These are phyloP conservation scores for Parachaetomium inaequale DNA, from an alignment of 495 filamentous ascomycete species.

Conservation along the genomic window DNA sequence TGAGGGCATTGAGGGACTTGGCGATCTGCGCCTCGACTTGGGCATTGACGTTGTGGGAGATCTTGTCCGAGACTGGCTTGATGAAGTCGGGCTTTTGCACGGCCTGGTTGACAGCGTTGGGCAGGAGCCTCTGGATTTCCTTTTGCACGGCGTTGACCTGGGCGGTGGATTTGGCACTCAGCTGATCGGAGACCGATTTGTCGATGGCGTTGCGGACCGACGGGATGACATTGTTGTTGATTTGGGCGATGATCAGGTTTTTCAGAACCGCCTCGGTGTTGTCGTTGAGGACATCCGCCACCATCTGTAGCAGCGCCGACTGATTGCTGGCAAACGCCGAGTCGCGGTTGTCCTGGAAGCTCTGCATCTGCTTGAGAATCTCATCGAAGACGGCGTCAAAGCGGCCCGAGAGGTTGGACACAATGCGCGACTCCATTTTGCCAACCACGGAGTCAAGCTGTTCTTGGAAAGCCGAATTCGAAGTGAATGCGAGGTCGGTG, in stretches of 20 bases:
- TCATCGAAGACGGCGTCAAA: conserved; percentile 43
- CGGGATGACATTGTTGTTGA: conserved; percentile 62
- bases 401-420: conserved; percentile 41
- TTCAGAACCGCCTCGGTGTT: conserved; percentile 81
- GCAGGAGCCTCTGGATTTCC: conserved; percentile 53
- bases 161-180: conserved; percentile 44
- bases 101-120: conserved; percentile 45
- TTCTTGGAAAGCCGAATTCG: conserved; percentile 37
- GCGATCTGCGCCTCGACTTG: conserved; percentile 66
- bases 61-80: conserved; percentile 65
- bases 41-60: conserved; percentile 59
- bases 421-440: conserved; percentile 45
- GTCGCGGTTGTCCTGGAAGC: conserved; percentile 32
- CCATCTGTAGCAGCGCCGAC: conserved; percentile 65
- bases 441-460: conserved; percentile 42
- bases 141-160: conserved; percentile 54
- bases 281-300: conserved; percentile 81
- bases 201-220: conserved; percentile 43
- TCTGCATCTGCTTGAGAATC: conserved; percentile 39
- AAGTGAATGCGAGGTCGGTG: conserved; percentile 14
- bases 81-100: conserved; percentile 67
- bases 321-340: conserved; percentile 37
- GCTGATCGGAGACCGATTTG: conserved; percentile 45
- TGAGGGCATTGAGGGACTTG: conserved; percentile 58
- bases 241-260: conserved; percentile 63